A percentile compares a stretch with the other conserved stretches of the same genome.
phyloP scores from a whole-genome alignment of 1,284 basidiomycete genomes.

The Marasmius oreades region DNA sequence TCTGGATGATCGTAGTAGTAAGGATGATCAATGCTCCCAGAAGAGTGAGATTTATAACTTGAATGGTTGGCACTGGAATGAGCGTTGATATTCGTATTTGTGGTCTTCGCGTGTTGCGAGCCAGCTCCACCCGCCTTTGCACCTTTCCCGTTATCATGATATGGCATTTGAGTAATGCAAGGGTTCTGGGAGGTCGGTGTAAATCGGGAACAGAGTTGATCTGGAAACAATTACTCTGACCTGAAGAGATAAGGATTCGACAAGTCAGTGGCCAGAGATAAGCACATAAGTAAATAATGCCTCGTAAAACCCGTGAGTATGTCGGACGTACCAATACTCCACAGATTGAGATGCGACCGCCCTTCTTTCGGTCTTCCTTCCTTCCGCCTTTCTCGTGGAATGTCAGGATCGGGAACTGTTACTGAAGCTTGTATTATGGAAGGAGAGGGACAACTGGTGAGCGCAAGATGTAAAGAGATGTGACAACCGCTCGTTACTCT shows the following conservation, averaged over 20 bases:
- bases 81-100: background rate
- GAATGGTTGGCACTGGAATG: background rate
- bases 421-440: too few species aligned
- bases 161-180: background rate
- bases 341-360: too few species aligned
- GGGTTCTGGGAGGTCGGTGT: background rate
- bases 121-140: background rate
- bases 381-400: too few species aligned
- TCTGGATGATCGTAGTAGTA: background rate
- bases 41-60: background rate
- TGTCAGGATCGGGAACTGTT: too few species aligned
- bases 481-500: too few species aligned
- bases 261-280: background rate
- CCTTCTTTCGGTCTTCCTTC: too few species aligned
- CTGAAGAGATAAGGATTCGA: background rate
- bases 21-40: background rate
- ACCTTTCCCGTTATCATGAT: background rate
- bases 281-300: background rate
- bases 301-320: too few species aligned
- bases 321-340: too few species aligned
- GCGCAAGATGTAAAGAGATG: too few species aligned
- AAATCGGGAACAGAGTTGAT: background rate
- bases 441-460: too few species aligned
- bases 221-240: background rate
- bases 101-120: background rate